These are phyloP conservation scores for Butyriboletus appendiculatus DNA, from an alignment of 1,284 basidiomycete genomes.

Conservation along the genomic window DNA sequence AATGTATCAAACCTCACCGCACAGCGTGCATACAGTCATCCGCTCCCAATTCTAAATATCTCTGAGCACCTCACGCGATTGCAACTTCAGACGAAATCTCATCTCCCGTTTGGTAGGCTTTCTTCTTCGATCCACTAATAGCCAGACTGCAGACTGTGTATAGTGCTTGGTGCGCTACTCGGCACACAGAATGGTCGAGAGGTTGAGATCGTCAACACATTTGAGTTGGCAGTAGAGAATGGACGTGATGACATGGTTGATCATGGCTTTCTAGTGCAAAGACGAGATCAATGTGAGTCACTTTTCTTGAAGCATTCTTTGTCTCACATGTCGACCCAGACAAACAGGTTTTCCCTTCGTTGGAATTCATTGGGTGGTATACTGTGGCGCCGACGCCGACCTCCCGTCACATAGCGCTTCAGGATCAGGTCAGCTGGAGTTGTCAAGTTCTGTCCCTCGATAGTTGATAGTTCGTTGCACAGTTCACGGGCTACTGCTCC, in stretches of 20 bases:
- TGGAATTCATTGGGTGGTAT: constrained; percentile 98
- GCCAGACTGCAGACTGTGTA: not conserved
- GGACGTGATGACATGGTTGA: constrained; percentile 61
- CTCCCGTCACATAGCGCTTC: constrained; percentile 73
- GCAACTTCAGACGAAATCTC: constrained; percentile 67
- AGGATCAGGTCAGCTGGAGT: constrained; percentile 69
- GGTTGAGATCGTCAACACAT: constrained; percentile 95
- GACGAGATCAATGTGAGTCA: constrained; percentile 86
- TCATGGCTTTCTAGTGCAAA: constrained; percentile 77
- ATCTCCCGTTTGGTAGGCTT: constrained; percentile 63
- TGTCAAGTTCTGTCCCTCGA: not conserved
- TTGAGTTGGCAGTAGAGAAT: constrained; percentile 77
- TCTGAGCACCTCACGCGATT: constrained; percentile 92
- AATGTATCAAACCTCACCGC: constrained; percentile 10
- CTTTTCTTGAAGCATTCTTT: constrained; percentile 3
- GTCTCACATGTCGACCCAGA: constrained; percentile 49
- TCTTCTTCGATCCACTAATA: not conserved
- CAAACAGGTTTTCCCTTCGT: constrained; percentile 96
- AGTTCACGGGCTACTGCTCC: constrained; percentile 75
- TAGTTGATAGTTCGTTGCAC: constrained; percentile 3
- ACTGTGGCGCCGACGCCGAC: constrained; percentile 77
- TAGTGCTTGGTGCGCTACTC: constrained; percentile 92
- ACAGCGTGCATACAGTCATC: constrained; percentile 66
- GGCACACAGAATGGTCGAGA: constrained; percentile 93
- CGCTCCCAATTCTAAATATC: constrained; percentile 94